Percentiles rank a stretch among this genome's conserved stretches.
Conservation (phyloP, 1,284 basidiomycete genomes). For the Apiotrichum siamense region DNA sequence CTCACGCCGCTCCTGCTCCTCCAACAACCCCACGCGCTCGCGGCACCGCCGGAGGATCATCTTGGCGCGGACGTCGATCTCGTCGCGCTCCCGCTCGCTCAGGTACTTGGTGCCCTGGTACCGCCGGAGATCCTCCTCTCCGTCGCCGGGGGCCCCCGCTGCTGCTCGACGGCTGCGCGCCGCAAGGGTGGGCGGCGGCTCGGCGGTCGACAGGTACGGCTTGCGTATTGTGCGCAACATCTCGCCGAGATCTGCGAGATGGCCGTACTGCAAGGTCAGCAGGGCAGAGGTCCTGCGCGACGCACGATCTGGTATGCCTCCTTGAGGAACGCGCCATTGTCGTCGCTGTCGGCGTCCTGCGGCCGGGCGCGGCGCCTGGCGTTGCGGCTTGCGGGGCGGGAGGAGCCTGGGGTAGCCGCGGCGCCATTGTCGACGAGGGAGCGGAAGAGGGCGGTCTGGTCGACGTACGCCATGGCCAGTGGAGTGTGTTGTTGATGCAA, state of each 20-base stretch:
- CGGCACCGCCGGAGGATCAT: constrained; percentile 52
- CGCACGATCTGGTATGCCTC: constrained; percentile 46
- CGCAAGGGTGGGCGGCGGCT: constrained; percentile 31
- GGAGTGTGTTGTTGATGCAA: background rate
- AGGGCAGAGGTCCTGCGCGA: background rate
- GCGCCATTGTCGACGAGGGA: constrained; percentile 18
- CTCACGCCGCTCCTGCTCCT: constrained; percentile 50
- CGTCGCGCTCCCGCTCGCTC: constrained; percentile 53
- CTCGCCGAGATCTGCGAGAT: constrained; percentile 32
- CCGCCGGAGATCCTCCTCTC: constrained; percentile 25
- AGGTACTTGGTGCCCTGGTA: constrained; percentile 49
- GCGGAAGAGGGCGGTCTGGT: constrained; percentile 22
- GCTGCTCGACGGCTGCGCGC: constrained; percentile 17
- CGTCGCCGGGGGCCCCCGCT: background rate
- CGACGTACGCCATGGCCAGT: constrained; percentile 18
- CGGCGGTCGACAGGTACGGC: constrained; percentile 41
- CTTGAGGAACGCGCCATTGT: constrained; percentile 39
- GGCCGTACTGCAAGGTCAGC: constrained; percentile 29
- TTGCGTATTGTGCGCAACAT: constrained; percentile 40
- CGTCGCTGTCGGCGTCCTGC: background rate
- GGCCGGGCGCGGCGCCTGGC: background rate
- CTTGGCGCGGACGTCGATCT: constrained; percentile 54
- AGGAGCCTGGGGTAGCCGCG: background rate
- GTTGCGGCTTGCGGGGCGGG: constrained; percentile 17
- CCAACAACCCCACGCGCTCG: constrained; percentile 50